Percentiles rank a stretch among this genome's conserved stretches.
These are phyloP conservation scores for Protomyces pachydermus DNA, from an alignment of 1,139 yeast genomes.

Conservation along the genomic window DNA sequence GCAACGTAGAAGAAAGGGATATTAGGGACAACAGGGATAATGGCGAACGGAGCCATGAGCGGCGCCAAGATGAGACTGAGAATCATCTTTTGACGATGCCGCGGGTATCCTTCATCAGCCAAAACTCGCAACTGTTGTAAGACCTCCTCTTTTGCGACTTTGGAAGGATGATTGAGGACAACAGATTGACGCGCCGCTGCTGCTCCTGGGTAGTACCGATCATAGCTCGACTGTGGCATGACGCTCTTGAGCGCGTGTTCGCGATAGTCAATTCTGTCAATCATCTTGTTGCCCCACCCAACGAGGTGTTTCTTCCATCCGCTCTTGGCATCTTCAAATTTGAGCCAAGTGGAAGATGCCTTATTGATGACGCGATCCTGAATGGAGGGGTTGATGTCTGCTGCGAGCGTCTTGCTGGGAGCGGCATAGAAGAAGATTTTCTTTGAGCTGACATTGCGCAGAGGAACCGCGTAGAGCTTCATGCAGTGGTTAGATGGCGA, in stretches of 20 bases:
- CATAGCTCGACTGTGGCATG: slow-evolving; percentile 16
- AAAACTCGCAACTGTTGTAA: background rate
- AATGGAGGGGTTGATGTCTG: slow-evolving; percentile 22
- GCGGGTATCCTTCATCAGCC: slow-evolving; percentile 17
- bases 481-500: background rate
- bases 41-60: slow-evolving; percentile 58
- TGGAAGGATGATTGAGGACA: slow-evolving; percentile 7
- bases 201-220: slow-evolving; percentile 9
- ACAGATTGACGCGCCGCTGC: background rate
- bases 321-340: slow-evolving; percentile 38
- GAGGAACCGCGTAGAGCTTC: slow-evolving; percentile 13
- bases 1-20: slow-evolving; percentile 72
- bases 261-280: slow-evolving; percentile 43
- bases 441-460: slow-evolving; percentile 3
- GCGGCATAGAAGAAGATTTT: slow-evolving; percentile 9
- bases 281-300: slow-evolving; percentile 36
- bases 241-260: slow-evolving; percentile 40
- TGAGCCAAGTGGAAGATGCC: slow-evolving; percentile 18
- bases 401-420: background rate
- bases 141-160: background rate
- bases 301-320: slow-evolving; percentile 41
- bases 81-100: slow-evolving; percentile 24
- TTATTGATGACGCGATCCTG: slow-evolving; percentile 26
- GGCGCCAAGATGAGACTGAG: slow-evolving; percentile 44
- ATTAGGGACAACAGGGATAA: slow-evolving; percentile 70